These are phyloP conservation scores for Cotoneaster glaucophyllus DNA, from an alignment of 306 rosid genomes.

Conservation along the genomic window DNA sequence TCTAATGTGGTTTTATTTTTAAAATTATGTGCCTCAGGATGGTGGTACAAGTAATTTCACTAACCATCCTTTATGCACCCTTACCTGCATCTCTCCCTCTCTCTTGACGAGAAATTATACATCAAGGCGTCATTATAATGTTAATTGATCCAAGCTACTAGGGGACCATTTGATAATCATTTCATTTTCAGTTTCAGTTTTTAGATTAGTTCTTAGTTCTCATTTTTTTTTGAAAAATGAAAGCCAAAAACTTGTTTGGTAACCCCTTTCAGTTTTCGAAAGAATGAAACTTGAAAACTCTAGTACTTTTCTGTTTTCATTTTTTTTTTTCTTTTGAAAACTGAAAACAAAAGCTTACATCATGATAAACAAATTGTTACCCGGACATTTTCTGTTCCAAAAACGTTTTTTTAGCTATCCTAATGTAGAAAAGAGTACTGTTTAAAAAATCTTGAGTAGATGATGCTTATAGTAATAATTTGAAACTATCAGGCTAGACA, in stretches of 20 bases:
- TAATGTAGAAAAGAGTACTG: background rate
- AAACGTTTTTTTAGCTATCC: background rate
- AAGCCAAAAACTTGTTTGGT: too few relatives aligned
- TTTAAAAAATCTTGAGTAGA: background rate
- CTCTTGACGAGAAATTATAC: background rate
- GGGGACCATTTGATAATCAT: too few relatives aligned
- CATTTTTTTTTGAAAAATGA: too few relatives aligned
- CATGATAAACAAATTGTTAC: background rate
- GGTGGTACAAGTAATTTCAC: background rate
- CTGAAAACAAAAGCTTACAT: background rate
- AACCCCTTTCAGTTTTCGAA: too few relatives aligned
- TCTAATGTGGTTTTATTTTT: background rate
- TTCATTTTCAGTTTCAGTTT: too few relatives aligned
- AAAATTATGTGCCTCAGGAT: background rate
- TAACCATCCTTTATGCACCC: background rate
- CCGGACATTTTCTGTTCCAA: background rate
- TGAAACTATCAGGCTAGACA: conserved; percentile 2
- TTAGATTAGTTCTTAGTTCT: too few relatives aligned
- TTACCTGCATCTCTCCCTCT: background rate
- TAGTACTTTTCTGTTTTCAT: too few relatives aligned
- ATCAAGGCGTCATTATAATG: background rate
- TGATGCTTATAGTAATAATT: background rate
- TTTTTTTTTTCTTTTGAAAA: too few relatives aligned
- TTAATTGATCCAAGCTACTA: background rate
- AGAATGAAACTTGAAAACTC: too few relatives aligned